These are phyloP conservation scores for Ensete ventricosum DNA, from an alignment of 176 grass and related monocot genomes.

Conservation along the genomic window DNA sequence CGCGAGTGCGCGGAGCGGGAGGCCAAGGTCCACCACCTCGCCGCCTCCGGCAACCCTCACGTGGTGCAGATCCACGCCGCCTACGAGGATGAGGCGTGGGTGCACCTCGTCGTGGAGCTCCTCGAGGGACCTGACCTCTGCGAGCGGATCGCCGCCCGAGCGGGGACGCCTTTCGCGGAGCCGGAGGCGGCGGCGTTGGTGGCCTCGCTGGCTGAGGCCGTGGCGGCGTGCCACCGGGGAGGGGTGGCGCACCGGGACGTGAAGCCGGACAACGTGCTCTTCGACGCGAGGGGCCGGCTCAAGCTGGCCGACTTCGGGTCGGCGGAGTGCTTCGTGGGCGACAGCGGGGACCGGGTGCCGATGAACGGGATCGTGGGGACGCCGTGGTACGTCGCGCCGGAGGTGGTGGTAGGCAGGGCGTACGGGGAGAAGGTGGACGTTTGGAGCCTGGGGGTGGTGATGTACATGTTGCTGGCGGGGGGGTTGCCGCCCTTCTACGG, in stretches of 20 bases:
- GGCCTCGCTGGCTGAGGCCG: constrained; percentile 30
- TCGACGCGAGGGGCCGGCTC: constrained; percentile 38
- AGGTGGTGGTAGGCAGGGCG: constrained; percentile 46
- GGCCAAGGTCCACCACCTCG: constrained; percentile 54
- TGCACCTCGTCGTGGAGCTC: constrained; percentile 65
- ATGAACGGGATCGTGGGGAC: constrained; percentile 64
- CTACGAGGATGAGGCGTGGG: constrained; percentile 49
- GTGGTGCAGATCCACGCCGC: constrained; percentile 41
- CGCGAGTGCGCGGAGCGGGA: constrained; percentile 58
- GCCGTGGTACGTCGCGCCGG: constrained; percentile 70
- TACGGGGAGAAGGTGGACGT: constrained; percentile 82
- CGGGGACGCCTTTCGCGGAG: constrained; percentile 34
- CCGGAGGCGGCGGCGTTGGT: constrained; percentile 41
- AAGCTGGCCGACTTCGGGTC: constrained; percentile 73
- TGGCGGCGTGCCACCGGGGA: constrained; percentile 44
- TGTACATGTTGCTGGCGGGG: constrained; percentile 64
- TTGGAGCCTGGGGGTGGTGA: constrained; percentile 77
- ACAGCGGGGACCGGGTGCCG: constrained; percentile 9
- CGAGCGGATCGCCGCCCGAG: constrained; percentile 29
- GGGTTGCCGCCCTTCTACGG: constrained; percentile 60
- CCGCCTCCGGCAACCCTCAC: constrained; percentile 27
- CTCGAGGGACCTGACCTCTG: constrained; percentile 45
- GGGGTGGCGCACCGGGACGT: constrained; percentile 82
- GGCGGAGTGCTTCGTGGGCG: constrained; percentile 51
- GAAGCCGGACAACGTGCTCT: constrained; percentile 75